Evolutionary conservation across 2,329 filamentous ascomycete genomes (phyloP), one percentile per base, ranked within the genome.

Genomic region (Phyllosticta citriasiana): DNA sequence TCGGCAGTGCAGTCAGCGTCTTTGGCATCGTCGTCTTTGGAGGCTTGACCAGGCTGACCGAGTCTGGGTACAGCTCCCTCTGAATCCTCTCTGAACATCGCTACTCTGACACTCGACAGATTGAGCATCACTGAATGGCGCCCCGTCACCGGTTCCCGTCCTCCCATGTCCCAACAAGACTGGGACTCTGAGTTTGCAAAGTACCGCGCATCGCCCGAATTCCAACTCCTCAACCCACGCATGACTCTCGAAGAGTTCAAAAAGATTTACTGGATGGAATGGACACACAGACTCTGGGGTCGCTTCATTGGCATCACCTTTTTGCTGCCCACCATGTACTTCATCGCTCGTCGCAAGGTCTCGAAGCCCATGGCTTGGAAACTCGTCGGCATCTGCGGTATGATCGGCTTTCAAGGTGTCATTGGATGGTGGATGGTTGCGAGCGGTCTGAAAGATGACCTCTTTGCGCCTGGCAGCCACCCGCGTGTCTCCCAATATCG

Each of bases 341-440:
- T 97, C 71, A 83, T 97, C 70, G 86, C 87, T 22, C 86, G 88
- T 53, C 85, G 88, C 66, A 84, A 85, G 64, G 92, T 97, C 54
- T 88, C 89, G 25, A 80, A 80, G 58, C 84, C 83, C 59, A 95
- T 96, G 87, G 86, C 91, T 16, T 73, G 80, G 67, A 87, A 89
- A 64, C 80, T 99, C 14, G 77, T 85, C 51, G 93, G 91, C 12
- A 97, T 99, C 65, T 89, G 90, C 53, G 84, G 82, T 56, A 80
- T 97, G 68, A 97, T 99, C 69, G 94, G 91, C 60, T 94, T 96
- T 74, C 94, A 99, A 74, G 94, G 94, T 53, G 84, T 94, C 69
- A 87, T 99, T 65, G 94, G 94, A 60, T 99, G 94, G 94, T 99
- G 94, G 91, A 99, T 99, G 94, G 94, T 99, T 67, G 95, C 95